phyloP scores from a whole-genome alignment of 495 filamentous ascomycete species.

The Annulohypoxylon maeteangense region DNA sequence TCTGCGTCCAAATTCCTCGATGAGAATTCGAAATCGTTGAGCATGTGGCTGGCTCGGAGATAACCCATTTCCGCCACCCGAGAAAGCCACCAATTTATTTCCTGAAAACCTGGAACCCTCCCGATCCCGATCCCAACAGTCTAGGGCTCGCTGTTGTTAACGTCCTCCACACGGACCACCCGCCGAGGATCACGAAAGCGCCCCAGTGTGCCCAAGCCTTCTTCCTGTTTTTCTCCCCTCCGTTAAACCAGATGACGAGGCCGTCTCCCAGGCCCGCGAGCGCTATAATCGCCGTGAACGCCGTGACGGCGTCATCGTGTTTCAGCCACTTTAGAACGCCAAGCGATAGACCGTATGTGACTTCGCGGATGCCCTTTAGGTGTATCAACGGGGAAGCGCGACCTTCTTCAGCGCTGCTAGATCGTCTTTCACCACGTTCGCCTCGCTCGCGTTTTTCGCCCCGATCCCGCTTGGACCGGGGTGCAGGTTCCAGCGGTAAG shows the following conservation, averaged over 20 bases:
- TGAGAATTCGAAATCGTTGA: not conserved
- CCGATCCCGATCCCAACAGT: not conserved
- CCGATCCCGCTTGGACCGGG: not conserved
- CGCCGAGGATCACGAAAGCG: not conserved
- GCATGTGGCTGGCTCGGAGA: not conserved
- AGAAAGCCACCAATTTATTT: not conserved
- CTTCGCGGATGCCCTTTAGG: constrained; percentile 28
- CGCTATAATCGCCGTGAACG: constrained; percentile 2
- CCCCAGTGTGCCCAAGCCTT: constrained; percentile 18
- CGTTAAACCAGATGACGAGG: constrained; percentile 15
- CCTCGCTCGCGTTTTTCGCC: not conserved
- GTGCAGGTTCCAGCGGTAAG: not conserved
- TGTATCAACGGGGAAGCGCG: constrained; percentile 4
- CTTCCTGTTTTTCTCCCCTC: not conserved
- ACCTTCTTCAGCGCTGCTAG: not conserved
- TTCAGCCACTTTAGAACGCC: constrained; percentile 12
- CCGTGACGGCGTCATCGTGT: constrained; percentile 24
- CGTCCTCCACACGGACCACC: constrained; percentile 19
- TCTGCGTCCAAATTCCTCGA: not conserved
- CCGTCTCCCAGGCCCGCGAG: constrained; percentile 23
- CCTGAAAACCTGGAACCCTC: not conserved
- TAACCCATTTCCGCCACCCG: not conserved
- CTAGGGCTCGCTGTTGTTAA: not conserved
- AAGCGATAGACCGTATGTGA: constrained; percentile 19
- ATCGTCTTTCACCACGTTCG: not conserved